Percentiles rank a stretch among this genome's conserved stretches.
Evolutionary conservation across 371 early-diverging fungal species (phyloP).

Genomic region (Lichtheimia hyalospora): DNA sequence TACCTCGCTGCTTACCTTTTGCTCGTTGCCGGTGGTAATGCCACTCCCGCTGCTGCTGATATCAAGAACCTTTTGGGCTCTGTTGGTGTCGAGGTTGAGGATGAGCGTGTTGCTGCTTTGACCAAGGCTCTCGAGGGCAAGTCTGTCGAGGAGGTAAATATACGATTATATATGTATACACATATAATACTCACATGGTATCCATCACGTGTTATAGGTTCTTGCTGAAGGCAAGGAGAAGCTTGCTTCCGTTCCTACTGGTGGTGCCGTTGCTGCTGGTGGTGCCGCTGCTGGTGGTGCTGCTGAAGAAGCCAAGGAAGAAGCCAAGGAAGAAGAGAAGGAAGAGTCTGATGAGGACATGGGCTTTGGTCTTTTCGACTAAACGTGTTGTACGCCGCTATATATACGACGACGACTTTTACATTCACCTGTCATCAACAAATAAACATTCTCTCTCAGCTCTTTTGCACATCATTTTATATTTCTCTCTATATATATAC

Average conservation of each 20-base stretch:
- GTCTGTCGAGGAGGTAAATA: slow-evolving; percentile 73
- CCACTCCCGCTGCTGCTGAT: slow-evolving; percentile 78
- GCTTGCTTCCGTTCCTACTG: slow-evolving; percentile 92
- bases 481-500: no score
- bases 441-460: not conserved
- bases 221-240: slow-evolving; percentile 90
- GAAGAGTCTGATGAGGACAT: slow-evolving; percentile 88
- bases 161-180: not conserved
- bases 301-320: slow-evolving; percentile 56
- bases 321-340: slow-evolving; percentile 74
- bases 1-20: slow-evolving; percentile 97
- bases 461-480: not conserved
- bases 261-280: slow-evolving; percentile 80
- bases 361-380: slow-evolving; percentile 54
- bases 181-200: not conserved
- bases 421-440: not conserved
- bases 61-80: slow-evolving; percentile 85
- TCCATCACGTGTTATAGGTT: slow-evolving; percentile 41
- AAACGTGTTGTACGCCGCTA: slow-evolving; percentile 12
- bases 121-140: slow-evolving; percentile 86
- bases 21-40: slow-evolving; percentile 88
- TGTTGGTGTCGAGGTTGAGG: slow-evolving; percentile 93
- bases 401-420: no score
- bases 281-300: slow-evolving; percentile 52
- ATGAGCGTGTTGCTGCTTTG: slow-evolving; percentile 76